Evolutionary conservation across 805 yeast species (phyloP), one percentile per base, ranked within the genome.

Genomic region (Isabelozyma pseudorhagii): DNA sequence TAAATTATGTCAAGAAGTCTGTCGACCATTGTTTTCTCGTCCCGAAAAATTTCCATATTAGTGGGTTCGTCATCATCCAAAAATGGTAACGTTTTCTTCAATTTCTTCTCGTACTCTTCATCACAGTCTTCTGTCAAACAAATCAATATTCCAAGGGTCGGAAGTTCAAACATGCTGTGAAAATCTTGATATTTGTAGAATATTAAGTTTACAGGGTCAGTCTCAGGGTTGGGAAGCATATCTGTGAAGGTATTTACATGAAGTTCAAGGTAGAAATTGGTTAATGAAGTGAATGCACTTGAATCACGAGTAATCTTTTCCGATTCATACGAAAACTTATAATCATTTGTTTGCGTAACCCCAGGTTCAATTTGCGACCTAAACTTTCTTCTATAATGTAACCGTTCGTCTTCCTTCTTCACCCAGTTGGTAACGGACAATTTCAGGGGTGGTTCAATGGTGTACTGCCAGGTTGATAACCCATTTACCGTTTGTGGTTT

Each of bases 261-360:
- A 0, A 89, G 61, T 58, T 93, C 98, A 48, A 89, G 54, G 5
- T 79, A 71, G 34, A 91, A 66, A n/a, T 82, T 73, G 0, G 85
- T 74, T 58, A 91, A 59, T 25, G 77, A 69, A 45, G 73, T 74
- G 51, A 71, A 79, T 2, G 69, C 75, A 49, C 59, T 73, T 5
- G 74, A 74, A 48, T 60, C 66, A 55, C 71, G 64, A 40, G 58
- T 62, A 38, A 65, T 71, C 53, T 63, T 68, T 9, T 56, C 58
- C 3, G 68, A 56, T 38, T 60, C 53, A 43, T 68, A 76, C 42
- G 80, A 77, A 53, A 63, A 74, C 27, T 68, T 72, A 46, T 64
- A 72, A 39, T 67, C 68, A 34, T 66, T 53, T 1, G 71, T 63
- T 45, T 71, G 78, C 0, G 83, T 74, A 0, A 75, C 63, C 1